A percentile compares a stretch with the other conserved stretches of the same genome.
These are phyloP conservation scores for Calonectria montana DNA, from an alignment of 2,329 filamentous ascomycete genomes.

Conservation along the genomic window DNA sequence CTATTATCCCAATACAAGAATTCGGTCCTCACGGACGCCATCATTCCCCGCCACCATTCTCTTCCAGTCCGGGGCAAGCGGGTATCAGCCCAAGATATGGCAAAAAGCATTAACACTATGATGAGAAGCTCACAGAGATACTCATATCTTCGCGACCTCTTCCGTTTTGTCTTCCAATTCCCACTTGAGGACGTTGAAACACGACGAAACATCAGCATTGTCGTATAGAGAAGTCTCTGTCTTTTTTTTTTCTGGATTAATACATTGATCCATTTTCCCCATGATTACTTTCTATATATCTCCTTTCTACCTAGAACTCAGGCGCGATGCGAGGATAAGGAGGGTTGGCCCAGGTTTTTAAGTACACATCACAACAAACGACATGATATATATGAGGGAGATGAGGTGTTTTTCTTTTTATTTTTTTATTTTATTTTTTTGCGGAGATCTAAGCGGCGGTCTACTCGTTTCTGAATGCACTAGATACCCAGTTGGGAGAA, in stretches of 20 bases:
- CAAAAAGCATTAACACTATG: slow-evolving; percentile 83
- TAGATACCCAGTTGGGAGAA: slow-evolving; percentile 44
- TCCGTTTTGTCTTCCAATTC: slow-evolving; percentile 86
- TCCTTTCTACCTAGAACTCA: slow-evolving; percentile 25
- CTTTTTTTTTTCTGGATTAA: slow-evolving; percentile 17
- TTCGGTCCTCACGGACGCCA: slow-evolving; percentile 78
- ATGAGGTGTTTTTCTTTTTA: slow-evolving; percentile 10
- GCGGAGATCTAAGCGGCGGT: slow-evolving; percentile 34
- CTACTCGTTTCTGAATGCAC: slow-evolving; percentile 45
- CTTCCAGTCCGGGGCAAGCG: slow-evolving; percentile 67
- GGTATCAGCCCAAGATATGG: slow-evolving; percentile 79
- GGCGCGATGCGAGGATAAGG: slow-evolving; percentile 21
- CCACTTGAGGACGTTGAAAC: slow-evolving; percentile 80
- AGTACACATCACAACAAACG: slow-evolving; percentile 25
- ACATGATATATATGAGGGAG: slow-evolving; percentile 26
- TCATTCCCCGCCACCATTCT: slow-evolving; percentile 55
- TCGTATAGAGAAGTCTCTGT: slow-evolving; percentile 49
- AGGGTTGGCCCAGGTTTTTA: slow-evolving; percentile 20
- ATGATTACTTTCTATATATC: not conserved
- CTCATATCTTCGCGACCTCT: slow-evolving; percentile 84
- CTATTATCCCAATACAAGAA: slow-evolving; percentile 85
- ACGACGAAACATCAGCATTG: slow-evolving; percentile 73
- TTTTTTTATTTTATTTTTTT: slow-evolving; percentile 17
- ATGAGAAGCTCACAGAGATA: slow-evolving; percentile 75
- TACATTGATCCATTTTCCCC: slow-evolving; percentile 4